phyloP scores from a whole-genome alignment of 2,329 filamentous ascomycete species.

The Colletotrichum noveboracense region DNA sequence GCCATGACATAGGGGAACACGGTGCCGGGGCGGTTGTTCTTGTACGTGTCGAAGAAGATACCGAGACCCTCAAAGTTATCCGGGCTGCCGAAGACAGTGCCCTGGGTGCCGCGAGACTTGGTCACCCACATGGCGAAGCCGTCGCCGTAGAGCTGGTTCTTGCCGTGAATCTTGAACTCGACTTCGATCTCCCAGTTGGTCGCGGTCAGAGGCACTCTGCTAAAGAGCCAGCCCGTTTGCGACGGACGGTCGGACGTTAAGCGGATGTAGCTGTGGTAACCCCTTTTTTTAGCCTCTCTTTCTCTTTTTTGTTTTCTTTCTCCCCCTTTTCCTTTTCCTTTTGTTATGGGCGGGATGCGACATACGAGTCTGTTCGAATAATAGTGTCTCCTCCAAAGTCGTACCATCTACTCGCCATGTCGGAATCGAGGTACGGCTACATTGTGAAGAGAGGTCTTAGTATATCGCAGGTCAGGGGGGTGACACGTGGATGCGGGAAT shows the following conservation, averaged over 20 bases:
- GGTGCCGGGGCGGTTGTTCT: slow-evolving; percentile 95
- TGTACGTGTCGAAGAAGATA: slow-evolving; percentile 98
- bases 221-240: slow-evolving; percentile 92
- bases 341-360: slow-evolving; percentile 13
- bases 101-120: slow-evolving; percentile 82
- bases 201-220: slow-evolving; percentile 89
- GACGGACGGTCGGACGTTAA: slow-evolving; percentile 90
- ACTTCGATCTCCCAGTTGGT: slow-evolving; percentile 99
- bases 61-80: slow-evolving; percentile 95
- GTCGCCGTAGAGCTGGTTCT: slow-evolving; percentile 90
- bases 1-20: slow-evolving; percentile 99
- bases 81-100: slow-evolving; percentile 84
- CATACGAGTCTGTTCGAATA: slow-evolving; percentile 73
- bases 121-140: slow-evolving; percentile 99
- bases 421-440: slow-evolving; percentile 95
- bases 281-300: slow-evolving; percentile 24
- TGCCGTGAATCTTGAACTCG: slow-evolving; percentile 92
- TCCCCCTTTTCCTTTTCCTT: background rate
- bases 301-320: background rate
- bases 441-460: slow-evolving; percentile 23
- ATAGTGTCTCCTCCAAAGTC: slow-evolving; percentile 98
- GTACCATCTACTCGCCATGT: slow-evolving; percentile 98
- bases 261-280: slow-evolving; percentile 76
- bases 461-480: background rate
- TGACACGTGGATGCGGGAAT: background rate